phyloP scores from a whole-genome alignment of 2,329 filamentous ascomycete species.

The Rhinocladiella similis region DNA sequence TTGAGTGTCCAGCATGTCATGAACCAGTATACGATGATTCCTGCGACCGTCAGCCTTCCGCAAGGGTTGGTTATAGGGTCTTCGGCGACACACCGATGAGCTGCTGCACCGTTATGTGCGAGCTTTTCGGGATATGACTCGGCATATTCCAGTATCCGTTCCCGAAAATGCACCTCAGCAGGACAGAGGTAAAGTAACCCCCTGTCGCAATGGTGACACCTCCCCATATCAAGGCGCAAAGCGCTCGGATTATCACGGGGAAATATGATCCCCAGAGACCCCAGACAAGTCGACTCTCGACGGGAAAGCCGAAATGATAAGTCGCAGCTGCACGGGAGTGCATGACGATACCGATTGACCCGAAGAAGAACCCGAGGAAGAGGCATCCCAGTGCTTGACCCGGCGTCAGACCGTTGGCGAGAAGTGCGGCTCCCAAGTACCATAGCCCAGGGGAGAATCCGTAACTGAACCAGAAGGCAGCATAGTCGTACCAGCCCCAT shows the following conservation, averaged over 20 bases:
- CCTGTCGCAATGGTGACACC: constrained; percentile 10
- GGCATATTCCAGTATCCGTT: constrained; percentile 34
- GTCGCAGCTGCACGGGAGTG: constrained; percentile 31
- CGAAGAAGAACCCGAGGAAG: constrained; percentile 39
- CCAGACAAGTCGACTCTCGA: constrained; percentile 39
- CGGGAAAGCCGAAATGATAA: constrained; percentile 47
- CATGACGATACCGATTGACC: constrained; percentile 12
- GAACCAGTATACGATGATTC: constrained; percentile 14
- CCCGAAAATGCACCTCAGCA: constrained; percentile 37
- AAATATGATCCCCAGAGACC: constrained; percentile 47
- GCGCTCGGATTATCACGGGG: constrained; percentile 42
- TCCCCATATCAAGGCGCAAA: constrained; percentile 3
- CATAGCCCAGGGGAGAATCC: constrained; percentile 15
- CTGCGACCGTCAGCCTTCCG: neutral
- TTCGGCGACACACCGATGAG: constrained; percentile 28
- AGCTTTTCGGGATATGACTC: constrained; percentile 35
- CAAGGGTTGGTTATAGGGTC: no score
- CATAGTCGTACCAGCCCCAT: constrained; percentile 21
- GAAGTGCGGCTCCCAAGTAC: constrained; percentile 12
- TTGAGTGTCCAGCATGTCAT: constrained; percentile 13
- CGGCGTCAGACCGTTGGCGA: constrained; percentile 13
- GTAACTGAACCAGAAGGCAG: constrained; percentile 18
- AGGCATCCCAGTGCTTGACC: constrained; percentile 33
- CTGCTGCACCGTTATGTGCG: constrained; percentile 37
- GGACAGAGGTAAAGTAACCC: constrained; percentile 28